Evolutionary conservation across 2,329 filamentous ascomycete genomes (phyloP).

Genomic region (Endoconidiophora laricicola): DNA sequence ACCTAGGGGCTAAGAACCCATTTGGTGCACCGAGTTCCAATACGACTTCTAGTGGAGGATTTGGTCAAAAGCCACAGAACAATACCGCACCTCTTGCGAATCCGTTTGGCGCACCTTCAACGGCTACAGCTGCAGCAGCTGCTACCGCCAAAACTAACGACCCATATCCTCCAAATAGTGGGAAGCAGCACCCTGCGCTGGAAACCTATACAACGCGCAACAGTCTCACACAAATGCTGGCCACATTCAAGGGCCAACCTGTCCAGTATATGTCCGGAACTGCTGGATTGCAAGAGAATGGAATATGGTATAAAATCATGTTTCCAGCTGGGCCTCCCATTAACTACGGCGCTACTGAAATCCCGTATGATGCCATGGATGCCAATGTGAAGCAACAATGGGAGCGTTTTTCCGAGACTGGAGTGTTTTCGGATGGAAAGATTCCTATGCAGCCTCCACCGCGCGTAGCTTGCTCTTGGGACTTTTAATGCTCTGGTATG

Average conservation of each 20-base stretch:
- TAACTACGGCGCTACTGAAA: conserved; percentile 47
- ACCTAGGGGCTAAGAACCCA: conserved; percentile 3
- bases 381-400: conserved; percentile 47
- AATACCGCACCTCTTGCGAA: not conserved
- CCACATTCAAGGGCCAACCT: conserved; percentile 44
- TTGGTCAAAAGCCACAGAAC: conserved; percentile 6
- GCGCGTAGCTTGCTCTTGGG: conserved; percentile 57
- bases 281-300: conserved; percentile 32
- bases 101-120: conserved; percentile 1
- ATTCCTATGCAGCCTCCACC: conserved; percentile 68
- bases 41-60: conserved; percentile 2
- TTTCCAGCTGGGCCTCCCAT: conserved; percentile 54
- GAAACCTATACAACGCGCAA: conserved; percentile 27
- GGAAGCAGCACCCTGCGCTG: conserved; percentile 27
- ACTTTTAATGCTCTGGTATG: conserved; percentile 35
- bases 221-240: conserved; percentile 28
- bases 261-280: conserved; percentile 42
- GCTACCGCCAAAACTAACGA: conserved; percentile 14
- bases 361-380: conserved; percentile 38
- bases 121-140: conserved; percentile 12
- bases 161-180: conserved; percentile 29
- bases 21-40: conserved; percentile 9
- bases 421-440: conserved; percentile 49
- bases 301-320: conserved; percentile 48
- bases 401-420: conserved; percentile 43